Conservation (phyloP, 1,139 yeast species). For the Nakaseomyces uthaithaninus region DNA sequence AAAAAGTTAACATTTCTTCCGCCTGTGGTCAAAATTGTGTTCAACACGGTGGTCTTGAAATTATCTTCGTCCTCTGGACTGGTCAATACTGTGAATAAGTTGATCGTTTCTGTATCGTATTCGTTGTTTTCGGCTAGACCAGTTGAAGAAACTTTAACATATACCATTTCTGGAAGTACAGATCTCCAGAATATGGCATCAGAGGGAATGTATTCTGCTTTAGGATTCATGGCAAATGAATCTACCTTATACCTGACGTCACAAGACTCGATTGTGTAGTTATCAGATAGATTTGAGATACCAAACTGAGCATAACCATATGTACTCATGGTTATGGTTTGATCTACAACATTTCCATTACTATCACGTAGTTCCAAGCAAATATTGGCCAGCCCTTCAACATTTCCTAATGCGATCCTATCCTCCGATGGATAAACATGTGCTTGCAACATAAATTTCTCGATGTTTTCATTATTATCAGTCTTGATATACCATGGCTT, state of each 20-base stretch:
- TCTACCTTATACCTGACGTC: slow-evolving; percentile 19
- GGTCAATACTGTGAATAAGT: slow-evolving; percentile 81
- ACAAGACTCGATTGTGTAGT: slow-evolving; percentile 20
- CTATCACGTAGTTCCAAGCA: slow-evolving; percentile 21
- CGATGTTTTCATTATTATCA: slow-evolving; percentile 43
- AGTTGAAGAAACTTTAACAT: slow-evolving; percentile 16
- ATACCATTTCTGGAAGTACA: slow-evolving; percentile 17
- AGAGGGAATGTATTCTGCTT: slow-evolving; percentile 21
- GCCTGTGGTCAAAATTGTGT: slow-evolving; percentile 51
- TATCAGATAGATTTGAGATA: slow-evolving; percentile 11
- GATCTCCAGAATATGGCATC: slow-evolving; percentile 11
- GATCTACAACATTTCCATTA: slow-evolving; percentile 13
- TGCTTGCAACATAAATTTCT: slow-evolving; percentile 27
- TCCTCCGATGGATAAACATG: slow-evolving; percentile 37
- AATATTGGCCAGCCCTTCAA: slow-evolving; percentile 25
- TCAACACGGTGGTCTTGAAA: slow-evolving; percentile 63
- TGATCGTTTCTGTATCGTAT: slow-evolving; percentile 48
- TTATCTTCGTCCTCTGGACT: slow-evolving; percentile 60
- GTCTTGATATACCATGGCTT: slow-evolving; percentile 1
- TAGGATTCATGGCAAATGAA: slow-evolving; percentile 21
- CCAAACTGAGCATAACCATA: slow-evolving; percentile 31
- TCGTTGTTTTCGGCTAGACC: slow-evolving; percentile 7
- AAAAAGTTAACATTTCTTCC: slow-evolving; percentile 61
- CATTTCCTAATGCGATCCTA: slow-evolving; percentile 18
- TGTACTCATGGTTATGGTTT: slow-evolving; percentile 24